A percentile compares a stretch with the other conserved stretches of the same genome.
Conservation (phyloP, 2,329 filamentous ascomycete genomes). For the Fusarium abutilonis region DNA sequence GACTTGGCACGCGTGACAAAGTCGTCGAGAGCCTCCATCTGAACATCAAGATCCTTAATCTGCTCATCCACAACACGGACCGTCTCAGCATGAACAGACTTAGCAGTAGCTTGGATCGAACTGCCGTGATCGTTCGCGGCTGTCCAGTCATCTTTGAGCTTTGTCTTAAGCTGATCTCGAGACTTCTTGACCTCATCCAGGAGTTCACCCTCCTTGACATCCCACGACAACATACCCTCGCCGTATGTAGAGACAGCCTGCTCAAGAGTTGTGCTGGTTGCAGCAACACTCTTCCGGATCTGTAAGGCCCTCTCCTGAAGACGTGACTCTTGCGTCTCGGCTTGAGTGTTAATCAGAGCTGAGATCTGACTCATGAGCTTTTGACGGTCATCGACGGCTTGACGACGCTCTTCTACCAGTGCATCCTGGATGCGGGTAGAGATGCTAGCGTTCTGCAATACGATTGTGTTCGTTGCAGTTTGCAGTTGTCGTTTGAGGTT, state of each 20-base stretch:
- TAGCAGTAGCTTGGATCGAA: conserved; percentile 84
- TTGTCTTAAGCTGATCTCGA: conserved; percentile 80
- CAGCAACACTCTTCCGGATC: conserved; percentile 70
- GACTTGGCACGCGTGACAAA: conserved; percentile 84
- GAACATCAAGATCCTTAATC: conserved; percentile 83
- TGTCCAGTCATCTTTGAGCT: conserved; percentile 87
- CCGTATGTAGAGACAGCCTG: conserved; percentile 72
- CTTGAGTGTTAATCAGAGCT: conserved; percentile 77
- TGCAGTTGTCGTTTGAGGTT: conserved; percentile 76
- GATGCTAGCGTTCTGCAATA: conserved; percentile 73
- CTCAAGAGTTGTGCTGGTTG: conserved; percentile 72
- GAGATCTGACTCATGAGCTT: conserved; percentile 80
- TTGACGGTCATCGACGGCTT: conserved; percentile 77
- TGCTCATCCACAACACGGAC: conserved; percentile 90
- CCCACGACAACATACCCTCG: conserved; percentile 79
- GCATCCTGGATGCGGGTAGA: conserved; percentile 73
- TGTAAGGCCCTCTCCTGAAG: conserved; percentile 69
- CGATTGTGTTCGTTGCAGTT: conserved; percentile 72
- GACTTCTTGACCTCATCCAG: conserved; percentile 77
- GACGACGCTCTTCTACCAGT: conserved; percentile 78
- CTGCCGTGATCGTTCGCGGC: conserved; percentile 81
- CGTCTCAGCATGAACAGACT: conserved; percentile 89
- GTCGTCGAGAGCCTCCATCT: conserved; percentile 90
- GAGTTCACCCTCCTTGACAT: conserved; percentile 72
- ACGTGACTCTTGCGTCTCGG: conserved; percentile 76